A percentile compares a stretch with the other conserved stretches of the same genome.
Evolutionary conservation across 441 rosid genomes (phyloP).

Genomic region (Francoa sonchifolia): DNA sequence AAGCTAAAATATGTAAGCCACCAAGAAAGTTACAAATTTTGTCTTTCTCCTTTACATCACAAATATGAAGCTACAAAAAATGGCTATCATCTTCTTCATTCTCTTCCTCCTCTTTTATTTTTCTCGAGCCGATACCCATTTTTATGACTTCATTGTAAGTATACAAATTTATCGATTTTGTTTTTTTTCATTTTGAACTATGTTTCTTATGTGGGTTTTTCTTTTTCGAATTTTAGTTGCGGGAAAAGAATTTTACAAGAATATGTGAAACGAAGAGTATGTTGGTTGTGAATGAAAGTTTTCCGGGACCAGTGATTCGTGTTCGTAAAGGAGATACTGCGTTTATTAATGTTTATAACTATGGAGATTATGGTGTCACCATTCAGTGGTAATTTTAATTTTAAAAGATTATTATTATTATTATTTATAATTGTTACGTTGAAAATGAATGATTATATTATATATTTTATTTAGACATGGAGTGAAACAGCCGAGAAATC

Average conservation of each 20-base stretch:
- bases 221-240: background rate
- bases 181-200: too few relatives aligned
- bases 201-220: too few relatives aligned
- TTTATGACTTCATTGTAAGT: too few relatives aligned
- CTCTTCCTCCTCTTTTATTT: too few relatives aligned
- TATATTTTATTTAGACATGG: slow-evolving; percentile 9
- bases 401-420: background rate
- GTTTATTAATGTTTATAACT: slow-evolving; percentile 5
- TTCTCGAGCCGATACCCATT: too few relatives aligned
- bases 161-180: too few relatives aligned
- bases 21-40: too few relatives aligned
- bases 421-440: too few relatives aligned
- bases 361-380: slow-evolving; percentile 7
- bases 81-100: too few relatives aligned
- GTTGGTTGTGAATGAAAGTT: slow-evolving; percentile 6
- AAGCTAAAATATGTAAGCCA: too few relatives aligned
- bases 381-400: slow-evolving; percentile 7
- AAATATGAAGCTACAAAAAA: too few relatives aligned
- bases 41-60: too few relatives aligned
- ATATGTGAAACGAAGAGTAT: slow-evolving; percentile 10
- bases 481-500: slow-evolving; percentile 17
- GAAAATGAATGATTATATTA: background rate
- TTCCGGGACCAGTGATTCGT: slow-evolving; percentile 8
- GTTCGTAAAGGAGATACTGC: slow-evolving; percentile 7
- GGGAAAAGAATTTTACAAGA: slow-evolving; percentile 7